Percentiles rank a stretch among this genome's conserved stretches.
Evolutionary conservation across 2,329 filamentous ascomycete genomes (phyloP).

Genomic region (Bipolaris bicolor): DNA sequence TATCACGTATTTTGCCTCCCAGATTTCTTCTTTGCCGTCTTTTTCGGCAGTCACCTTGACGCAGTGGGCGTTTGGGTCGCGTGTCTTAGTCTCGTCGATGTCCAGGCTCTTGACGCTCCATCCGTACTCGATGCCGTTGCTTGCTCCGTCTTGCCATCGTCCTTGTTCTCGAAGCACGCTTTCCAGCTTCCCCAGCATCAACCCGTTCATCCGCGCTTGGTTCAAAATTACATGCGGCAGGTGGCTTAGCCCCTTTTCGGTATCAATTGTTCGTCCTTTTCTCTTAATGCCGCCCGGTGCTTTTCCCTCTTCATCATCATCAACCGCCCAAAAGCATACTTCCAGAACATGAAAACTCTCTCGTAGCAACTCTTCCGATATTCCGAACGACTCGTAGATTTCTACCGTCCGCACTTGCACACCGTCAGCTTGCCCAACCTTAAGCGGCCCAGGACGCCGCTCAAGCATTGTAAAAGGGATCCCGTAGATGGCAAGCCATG

Average conservation of each 20-base stretch:
- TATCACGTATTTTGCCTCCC: slow-evolving; percentile 49
- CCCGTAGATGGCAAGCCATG: slow-evolving; percentile 66
- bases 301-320: slow-evolving; percentile 30
- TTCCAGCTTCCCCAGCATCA: slow-evolving; percentile 62
- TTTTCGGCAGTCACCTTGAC: slow-evolving; percentile 44
- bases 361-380: slow-evolving; percentile 67
- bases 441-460: slow-evolving; percentile 60
- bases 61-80: slow-evolving; percentile 39
- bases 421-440: slow-evolving; percentile 67
- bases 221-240: slow-evolving; percentile 73
- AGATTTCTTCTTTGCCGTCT: slow-evolving; percentile 37
- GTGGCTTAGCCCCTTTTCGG: slow-evolving; percentile 64
- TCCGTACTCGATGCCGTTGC: slow-evolving; percentile 61
- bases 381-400: slow-evolving; percentile 74
- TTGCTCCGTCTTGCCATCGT: slow-evolving; percentile 31
- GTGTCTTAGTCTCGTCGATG: slow-evolving; percentile 54
- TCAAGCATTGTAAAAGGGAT: slow-evolving; percentile 65
- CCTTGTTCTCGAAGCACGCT: slow-evolving; percentile 35
- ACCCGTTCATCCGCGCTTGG: slow-evolving; percentile 70
- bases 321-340: slow-evolving; percentile 58
- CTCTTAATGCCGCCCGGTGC: slow-evolving; percentile 50
- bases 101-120: slow-evolving; percentile 58
- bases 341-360: slow-evolving; percentile 72
- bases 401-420: slow-evolving; percentile 71
- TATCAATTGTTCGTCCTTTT: slow-evolving; percentile 59